Conservation (phyloP, 352 stramenopile genomes). For the Pseudoperonospora humuli region DNA sequence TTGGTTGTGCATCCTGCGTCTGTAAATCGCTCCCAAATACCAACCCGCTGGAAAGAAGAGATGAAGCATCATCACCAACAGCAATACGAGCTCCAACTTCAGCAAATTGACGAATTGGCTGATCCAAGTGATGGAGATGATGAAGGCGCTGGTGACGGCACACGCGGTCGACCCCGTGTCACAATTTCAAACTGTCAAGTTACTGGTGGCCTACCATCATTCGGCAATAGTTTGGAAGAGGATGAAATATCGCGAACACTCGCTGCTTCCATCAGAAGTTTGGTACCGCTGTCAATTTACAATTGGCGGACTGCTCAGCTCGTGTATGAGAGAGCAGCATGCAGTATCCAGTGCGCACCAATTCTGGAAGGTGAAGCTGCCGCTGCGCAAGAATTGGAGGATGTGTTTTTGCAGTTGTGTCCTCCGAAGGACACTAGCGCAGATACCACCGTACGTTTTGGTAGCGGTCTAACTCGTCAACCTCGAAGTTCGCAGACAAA, state of each 20-base stretch:
- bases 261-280: constrained; percentile 36
- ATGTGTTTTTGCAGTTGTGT: constrained; percentile 48
- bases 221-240: constrained; percentile 52
- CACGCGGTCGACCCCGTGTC: constrained; percentile 3
- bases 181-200: constrained; percentile 22
- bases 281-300: constrained; percentile 51
- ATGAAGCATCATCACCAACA: constrained; percentile 20
- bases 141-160: constrained; percentile 13
- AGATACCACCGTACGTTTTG: constrained; percentile 8
- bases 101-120: constrained; percentile 20
- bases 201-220: constrained; percentile 27
- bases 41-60: constrained; percentile 42
- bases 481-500: constrained; percentile 24
- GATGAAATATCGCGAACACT: constrained; percentile 65
- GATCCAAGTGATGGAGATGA: constrained; percentile 19
- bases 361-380: constrained; percentile 42
- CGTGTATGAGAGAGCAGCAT: constrained; percentile 47
- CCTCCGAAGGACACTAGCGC: constrained; percentile 13
- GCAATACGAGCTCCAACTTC: constrained; percentile 21
- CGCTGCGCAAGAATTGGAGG: constrained; percentile 38
- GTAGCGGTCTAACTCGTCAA: constrained; percentile 7
- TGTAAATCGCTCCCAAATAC: constrained; percentile 17
- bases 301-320: constrained; percentile 68
- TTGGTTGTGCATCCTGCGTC: constrained; percentile 39
- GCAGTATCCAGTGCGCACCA: constrained; percentile 41